phyloP scores from a whole-genome alignment of 768 basidiomycete genomes.

The Termitomyces sp. region DNA sequence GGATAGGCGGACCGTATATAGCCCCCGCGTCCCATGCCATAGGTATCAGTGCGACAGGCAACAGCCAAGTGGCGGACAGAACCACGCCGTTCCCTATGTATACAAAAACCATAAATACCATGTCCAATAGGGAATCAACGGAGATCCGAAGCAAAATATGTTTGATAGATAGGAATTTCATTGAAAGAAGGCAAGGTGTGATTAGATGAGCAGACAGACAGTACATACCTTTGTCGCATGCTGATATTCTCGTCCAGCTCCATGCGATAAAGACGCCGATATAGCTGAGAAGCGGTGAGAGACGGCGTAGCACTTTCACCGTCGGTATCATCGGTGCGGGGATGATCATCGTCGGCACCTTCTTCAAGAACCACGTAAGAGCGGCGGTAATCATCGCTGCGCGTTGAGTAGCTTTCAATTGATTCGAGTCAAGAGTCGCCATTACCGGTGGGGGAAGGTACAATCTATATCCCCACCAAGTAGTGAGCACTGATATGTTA shows the following conservation, averaged over 20 bases:
- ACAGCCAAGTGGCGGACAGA: slow-evolving; percentile 77
- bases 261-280: slow-evolving; percentile 76
- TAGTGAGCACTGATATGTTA: slow-evolving; percentile 68
- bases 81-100: slow-evolving; percentile 70
- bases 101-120: not conserved
- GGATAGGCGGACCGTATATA: slow-evolving; percentile 28
- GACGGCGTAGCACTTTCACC: slow-evolving; percentile 52
- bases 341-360: slow-evolving; percentile 56
- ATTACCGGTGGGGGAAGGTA: slow-evolving; percentile 78
- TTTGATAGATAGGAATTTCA: not conserved
- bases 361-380: slow-evolving; percentile 65
- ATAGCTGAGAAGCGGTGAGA: slow-evolving; percentile 66
- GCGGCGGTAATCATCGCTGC: slow-evolving; percentile 75
- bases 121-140: not conserved
- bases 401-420: slow-evolving; percentile 67
- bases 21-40: slow-evolving; percentile 65
- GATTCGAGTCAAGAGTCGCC: slow-evolving; percentile 54
- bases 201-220: not conserved
- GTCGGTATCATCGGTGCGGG: slow-evolving; percentile 60
- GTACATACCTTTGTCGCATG: slow-evolving; percentile 60
- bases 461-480: slow-evolving; percentile 82
- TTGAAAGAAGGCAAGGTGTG: not conserved
- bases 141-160: not conserved
- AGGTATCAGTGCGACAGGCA: slow-evolving; percentile 74
- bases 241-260: slow-evolving; percentile 68